Conservation (phyloP, 306 rosid genomes). For the Cucurbita ficifolia region DNA sequence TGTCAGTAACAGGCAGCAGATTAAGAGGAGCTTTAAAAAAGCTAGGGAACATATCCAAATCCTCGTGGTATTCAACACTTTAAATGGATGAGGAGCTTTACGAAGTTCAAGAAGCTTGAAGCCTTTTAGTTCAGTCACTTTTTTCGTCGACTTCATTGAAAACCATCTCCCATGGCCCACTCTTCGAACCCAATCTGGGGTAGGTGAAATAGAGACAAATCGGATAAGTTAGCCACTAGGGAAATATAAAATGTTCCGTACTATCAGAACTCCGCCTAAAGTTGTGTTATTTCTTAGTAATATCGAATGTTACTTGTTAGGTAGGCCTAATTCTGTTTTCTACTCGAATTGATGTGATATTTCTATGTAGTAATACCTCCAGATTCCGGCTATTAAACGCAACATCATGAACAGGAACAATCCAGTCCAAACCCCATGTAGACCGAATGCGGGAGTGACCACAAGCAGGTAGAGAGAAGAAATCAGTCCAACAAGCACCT, state of each 20-base stretch:
- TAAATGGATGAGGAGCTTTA: background rate
- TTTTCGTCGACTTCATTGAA: slow-evolving; percentile 36
- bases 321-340: background rate
- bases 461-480: slow-evolving; percentile 54
- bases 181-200: slow-evolving; percentile 57
- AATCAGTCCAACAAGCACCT: slow-evolving; percentile 52
- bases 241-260: background rate
- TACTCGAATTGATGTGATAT: background rate
- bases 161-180: slow-evolving; percentile 66
- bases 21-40: background rate
- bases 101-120: slow-evolving; percentile 1
- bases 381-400: slow-evolving; percentile 66
- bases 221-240: background rate
- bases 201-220: background rate
- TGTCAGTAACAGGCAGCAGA: background rate
- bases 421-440: slow-evolving; percentile 85
- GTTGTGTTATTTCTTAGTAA: background rate
- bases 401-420: slow-evolving; percentile 77
- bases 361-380: slow-evolving; percentile 39
- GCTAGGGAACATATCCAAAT: background rate
- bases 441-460: slow-evolving; percentile 62
- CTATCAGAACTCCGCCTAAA: background rate
- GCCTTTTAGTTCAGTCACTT: slow-evolving; percentile 18
- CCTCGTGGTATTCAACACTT: slow-evolving; percentile 1
- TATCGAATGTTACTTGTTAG: background rate